Base-by-base conservation (phyloP, 441 rosid genomes). In the Bocquillonia castaneifolia region DNA sequence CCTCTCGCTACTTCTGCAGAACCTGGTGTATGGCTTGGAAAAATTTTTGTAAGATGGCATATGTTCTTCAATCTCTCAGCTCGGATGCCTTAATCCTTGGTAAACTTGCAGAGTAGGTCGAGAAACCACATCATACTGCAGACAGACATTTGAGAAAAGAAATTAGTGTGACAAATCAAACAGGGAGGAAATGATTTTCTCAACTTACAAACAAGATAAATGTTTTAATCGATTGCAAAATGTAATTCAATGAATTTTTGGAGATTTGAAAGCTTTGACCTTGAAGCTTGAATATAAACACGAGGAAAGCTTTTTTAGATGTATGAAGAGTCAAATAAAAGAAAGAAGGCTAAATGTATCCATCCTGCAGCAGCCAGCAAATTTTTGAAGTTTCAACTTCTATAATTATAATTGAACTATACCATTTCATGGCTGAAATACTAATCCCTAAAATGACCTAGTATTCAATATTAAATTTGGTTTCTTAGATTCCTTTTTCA, bases 21-120 rank as follows among this genome's bases (percentile, higher is more conserved):
- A 86, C 79, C 75, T 90, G 82, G 88, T 88, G 53, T 87, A 87
- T 72, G 97, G 97, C 76, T 78, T 93, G 76, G 96, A 93, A 86
- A 88, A 90, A 66, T 80, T 93, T 74, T 63, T 90, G 76, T 89
- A 82, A 83, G 70, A 71, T 56, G 65, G 6, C 47, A 36, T 36
- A 20, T 32, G 64, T 53, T 70, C 62, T 56, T 57, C 22, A 68
- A 63, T 57, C 31, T 39, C 52, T 39, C 52, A 28, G 32, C 63
- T 37, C n/a, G 10, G n/a, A 20, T 59, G n/a, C n/a, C 28, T 45
- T 36, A 29, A n/a, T 54, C 63, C 67, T 48, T 31, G 40, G 48
- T 14, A 37, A 45, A 22, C 22, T 36, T 29, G 15, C 37, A 13
- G 51, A 63, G 29, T 20, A 34, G 48, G 56, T 39, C 59, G 59